These are phyloP conservation scores for Neoscytalidium dimidiatum DNA, from an alignment of 2,329 filamentous ascomycete genomes.

Conservation along the genomic window DNA sequence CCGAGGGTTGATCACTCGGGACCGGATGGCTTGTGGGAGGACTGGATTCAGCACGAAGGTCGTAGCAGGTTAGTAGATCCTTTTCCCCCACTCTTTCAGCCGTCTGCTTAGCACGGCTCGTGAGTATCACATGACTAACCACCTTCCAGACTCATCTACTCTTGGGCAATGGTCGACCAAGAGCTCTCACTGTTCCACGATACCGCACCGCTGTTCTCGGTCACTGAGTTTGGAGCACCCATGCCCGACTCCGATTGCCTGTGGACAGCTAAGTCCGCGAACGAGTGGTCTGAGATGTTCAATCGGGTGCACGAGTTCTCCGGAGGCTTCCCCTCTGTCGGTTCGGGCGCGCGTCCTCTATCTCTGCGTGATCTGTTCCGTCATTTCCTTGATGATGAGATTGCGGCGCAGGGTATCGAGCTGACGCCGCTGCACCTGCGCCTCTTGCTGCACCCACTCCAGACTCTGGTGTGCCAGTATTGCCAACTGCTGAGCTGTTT, in stretches of 20 bases:
- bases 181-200: constrained; percentile 70
- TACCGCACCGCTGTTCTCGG: constrained; percentile 61
- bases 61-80: constrained; percentile 56
- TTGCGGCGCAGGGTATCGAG: constrained; percentile 53
- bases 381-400: constrained; percentile 66
- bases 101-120: background rate
- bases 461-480: constrained; percentile 65
- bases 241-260: constrained; percentile 65
- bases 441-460: constrained; percentile 68
- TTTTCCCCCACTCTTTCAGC: background rate
- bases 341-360: constrained; percentile 53
- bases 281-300: constrained; percentile 62
- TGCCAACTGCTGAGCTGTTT: constrained; percentile 67
- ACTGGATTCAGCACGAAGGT: constrained; percentile 67
- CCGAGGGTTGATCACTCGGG: constrained; percentile 45
- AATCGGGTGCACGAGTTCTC: constrained; percentile 61
- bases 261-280: constrained; percentile 62
- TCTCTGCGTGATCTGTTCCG: constrained; percentile 68
- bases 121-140: constrained; percentile 13
- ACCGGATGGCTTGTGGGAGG: constrained; percentile 59
- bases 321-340: constrained; percentile 56
- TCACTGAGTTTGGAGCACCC: constrained; percentile 65
- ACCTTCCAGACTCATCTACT: constrained; percentile 64
- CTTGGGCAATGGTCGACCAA: constrained; percentile 74
- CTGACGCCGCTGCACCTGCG: constrained; percentile 62